Conservation (phyloP, 768 basidiomycete species). For the Cyathus striatus region DNA sequence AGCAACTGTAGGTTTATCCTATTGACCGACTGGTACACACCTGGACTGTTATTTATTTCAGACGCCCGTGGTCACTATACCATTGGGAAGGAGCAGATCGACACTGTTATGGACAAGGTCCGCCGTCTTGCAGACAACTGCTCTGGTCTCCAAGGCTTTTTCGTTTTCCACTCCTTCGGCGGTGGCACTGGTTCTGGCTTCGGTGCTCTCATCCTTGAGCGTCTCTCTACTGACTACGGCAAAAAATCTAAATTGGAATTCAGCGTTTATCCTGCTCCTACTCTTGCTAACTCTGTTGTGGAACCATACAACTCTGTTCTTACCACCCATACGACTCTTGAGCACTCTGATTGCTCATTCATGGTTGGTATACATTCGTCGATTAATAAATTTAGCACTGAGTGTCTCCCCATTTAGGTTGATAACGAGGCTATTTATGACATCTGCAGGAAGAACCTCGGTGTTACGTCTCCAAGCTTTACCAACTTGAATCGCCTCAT, state of each 20-base stretch:
- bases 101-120: conserved; percentile 94
- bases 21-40: background rate
- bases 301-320: conserved; percentile 99
- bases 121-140: conserved; percentile 98
- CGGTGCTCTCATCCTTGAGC: conserved; percentile 94
- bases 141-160: conserved; percentile 97
- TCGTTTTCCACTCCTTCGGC: conserved; percentile 99
- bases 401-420: conserved; percentile 44
- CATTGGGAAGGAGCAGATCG: conserved; percentile 97
- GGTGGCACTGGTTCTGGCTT: conserved; percentile 99
- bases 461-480: conserved; percentile 82
- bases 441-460: conserved; percentile 96
- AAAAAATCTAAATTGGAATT: conserved; percentile 99
- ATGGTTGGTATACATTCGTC: conserved; percentile 54
- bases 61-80: conserved; percentile 99
- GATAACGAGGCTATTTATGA: conserved; percentile 99
- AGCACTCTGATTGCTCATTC: conserved; percentile 99
- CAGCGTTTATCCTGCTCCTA: conserved; percentile 94
- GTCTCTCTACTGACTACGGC: conserved; percentile 96
- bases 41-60: conserved; percentile 19
- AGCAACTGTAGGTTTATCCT: conserved; percentile 88
- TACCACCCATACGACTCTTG: conserved; percentile 97
- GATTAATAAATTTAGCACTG: background rate
- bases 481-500: conserved; percentile 94
- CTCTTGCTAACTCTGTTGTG: conserved; percentile 92